A percentile compares a stretch with the other conserved stretches of the same genome.
Evolutionary conservation across 2,329 filamentous ascomycete species (phyloP).

Genomic region (Leptosphaerulina australis): DNA sequence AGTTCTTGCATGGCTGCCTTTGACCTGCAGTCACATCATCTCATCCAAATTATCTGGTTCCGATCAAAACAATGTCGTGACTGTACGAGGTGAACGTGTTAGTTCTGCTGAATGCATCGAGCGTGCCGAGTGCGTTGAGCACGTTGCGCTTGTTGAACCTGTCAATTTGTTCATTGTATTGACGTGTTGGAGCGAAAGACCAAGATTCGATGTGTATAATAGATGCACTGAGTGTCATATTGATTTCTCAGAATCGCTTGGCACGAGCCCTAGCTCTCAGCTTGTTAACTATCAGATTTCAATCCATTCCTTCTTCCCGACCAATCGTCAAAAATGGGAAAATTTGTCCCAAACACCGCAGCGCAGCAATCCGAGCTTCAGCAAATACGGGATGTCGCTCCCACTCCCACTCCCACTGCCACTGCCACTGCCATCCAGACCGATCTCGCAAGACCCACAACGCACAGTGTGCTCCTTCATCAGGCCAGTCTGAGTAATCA

Average conservation of each 20-base stretch:
- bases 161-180: too few relatives aligned
- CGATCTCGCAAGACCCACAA: constrained; percentile 30
- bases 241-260: too few relatives aligned
- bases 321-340: background rate
- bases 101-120: too few relatives aligned
- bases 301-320: background rate
- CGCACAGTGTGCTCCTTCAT: constrained; percentile 28
- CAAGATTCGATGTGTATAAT: too few relatives aligned
- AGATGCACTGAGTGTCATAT: too few relatives aligned
- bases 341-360: background rate
- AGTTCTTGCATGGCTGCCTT: background rate
- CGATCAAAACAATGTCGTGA: background rate
- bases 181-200: too few relatives aligned
- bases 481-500: constrained; percentile 28
- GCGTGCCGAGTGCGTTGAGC: too few relatives aligned
- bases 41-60: background rate
- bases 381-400: background rate
- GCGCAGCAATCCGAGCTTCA: background rate
- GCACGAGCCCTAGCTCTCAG: too few relatives aligned
- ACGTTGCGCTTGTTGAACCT: too few relatives aligned
- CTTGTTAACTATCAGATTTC: background rate
- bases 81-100: too few relatives aligned
- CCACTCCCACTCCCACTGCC: too few relatives aligned
- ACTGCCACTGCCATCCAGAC: constrained; percentile 4
- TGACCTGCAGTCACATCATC: background rate